phyloP scores from a whole-genome alignment of 2,329 filamentous ascomycete species.

The Colletotrichum australisinense region DNA sequence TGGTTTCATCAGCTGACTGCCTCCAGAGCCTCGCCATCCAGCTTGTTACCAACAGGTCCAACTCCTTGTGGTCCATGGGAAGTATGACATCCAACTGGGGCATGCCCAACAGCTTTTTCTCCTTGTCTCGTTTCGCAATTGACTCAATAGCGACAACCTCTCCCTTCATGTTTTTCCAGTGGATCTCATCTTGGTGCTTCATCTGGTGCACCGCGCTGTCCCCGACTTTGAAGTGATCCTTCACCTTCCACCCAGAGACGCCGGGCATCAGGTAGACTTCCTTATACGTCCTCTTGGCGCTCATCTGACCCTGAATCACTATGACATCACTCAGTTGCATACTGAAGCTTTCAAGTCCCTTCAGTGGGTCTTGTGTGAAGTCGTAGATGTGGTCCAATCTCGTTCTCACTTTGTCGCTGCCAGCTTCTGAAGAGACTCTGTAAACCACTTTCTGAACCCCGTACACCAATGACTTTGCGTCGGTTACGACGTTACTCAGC shows the following conservation, averaged over 20 bases:
- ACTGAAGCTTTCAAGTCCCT: neutral
- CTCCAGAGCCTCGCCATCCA: conserved; percentile 45
- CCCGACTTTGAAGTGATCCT: conserved; percentile 40
- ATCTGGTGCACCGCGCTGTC: conserved; percentile 37
- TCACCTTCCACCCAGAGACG: conserved; percentile 37
- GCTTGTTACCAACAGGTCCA: conserved; percentile 44
- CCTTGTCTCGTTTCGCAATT: conserved; percentile 35
- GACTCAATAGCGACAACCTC: conserved; percentile 42
- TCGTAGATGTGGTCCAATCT: conserved; percentile 45
- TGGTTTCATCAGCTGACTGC: conserved; percentile 39
- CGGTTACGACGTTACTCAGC: conserved; percentile 39
- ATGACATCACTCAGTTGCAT: conserved; percentile 14
- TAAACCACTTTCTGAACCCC: conserved; percentile 43
- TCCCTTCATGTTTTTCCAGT: conserved; percentile 41
- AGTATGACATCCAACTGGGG: conserved; percentile 41
- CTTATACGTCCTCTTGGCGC: conserved; percentile 38
- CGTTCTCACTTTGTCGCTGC: conserved; percentile 35
- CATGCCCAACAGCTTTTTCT: conserved; percentile 33
- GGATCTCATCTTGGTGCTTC: conserved; percentile 38
- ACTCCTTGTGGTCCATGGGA: conserved; percentile 38
- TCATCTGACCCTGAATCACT: conserved; percentile 37
- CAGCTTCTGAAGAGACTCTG: conserved; percentile 29
- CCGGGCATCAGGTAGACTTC: conserved; percentile 37
- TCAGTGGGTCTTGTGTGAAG: conserved; percentile 35
- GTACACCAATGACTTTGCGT: conserved; percentile 37